Evolutionary conservation across 78 protist genomes (phyloP).

Genomic region (Mantamonas sphyraenae): DNA sequence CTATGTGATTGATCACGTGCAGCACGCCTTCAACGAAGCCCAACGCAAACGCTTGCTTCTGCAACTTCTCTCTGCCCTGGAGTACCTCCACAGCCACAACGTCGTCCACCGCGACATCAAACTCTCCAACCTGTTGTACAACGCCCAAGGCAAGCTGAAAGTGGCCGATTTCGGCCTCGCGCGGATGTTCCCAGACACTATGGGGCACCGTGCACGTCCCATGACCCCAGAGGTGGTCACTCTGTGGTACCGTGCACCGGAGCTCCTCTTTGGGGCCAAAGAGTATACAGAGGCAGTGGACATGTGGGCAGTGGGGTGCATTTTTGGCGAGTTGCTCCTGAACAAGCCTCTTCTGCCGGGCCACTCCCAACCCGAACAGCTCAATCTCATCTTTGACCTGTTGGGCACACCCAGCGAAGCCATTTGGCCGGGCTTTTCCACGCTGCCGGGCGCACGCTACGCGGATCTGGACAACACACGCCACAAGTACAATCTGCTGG

Average conservation of each 20-base stretch:
- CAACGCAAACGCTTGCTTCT: not conserved
- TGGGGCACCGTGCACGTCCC: not conserved
- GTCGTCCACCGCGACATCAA: constrained; percentile 25
- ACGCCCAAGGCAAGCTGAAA: constrained; percentile 1
- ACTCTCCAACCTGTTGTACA: constrained; percentile 6
- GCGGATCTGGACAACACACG: too few species aligned
- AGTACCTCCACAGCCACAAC: constrained; percentile 6
- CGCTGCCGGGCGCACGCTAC: too few species aligned
- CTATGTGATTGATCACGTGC: not conserved
- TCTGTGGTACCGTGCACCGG: constrained; percentile 40
- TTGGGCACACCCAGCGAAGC: constrained; percentile 10
- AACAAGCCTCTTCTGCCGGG: constrained; percentile 16
- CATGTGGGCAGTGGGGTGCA: constrained; percentile 30
- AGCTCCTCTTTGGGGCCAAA: constrained; percentile 26
- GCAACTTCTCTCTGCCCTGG: constrained; percentile 5
- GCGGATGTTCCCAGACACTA: constrained; percentile 11
- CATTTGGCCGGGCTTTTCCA: constrained; percentile 12
- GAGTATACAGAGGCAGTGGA: not conserved
- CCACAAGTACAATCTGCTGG: constrained; percentile 13
- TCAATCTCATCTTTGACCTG: not conserved
- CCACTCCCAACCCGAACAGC: not conserved
- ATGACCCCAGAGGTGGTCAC: constrained; percentile 1
- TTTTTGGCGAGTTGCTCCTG: constrained; percentile 14
- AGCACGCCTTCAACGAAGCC: not conserved
- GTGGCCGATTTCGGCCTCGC: constrained; percentile 50